These are phyloP conservation scores for Climacium dendroides DNA, from an alignment of 225 moss, liverwort and hornwort genomes.

Conservation along the genomic window DNA sequence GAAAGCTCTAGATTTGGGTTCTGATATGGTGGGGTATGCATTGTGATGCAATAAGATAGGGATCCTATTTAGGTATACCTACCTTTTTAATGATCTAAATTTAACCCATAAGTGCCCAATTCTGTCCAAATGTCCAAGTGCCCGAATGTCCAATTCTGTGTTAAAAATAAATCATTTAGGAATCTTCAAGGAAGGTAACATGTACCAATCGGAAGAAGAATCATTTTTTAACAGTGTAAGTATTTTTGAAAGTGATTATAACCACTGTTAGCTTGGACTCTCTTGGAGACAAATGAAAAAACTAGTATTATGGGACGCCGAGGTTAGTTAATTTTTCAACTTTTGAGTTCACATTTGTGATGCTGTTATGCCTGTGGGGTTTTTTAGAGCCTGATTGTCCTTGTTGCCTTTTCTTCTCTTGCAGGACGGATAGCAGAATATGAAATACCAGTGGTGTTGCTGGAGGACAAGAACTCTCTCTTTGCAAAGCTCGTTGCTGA, in stretches of 20 bases:
- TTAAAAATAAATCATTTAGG: background rate
- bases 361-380: background rate
- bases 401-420: background rate
- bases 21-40: background rate
- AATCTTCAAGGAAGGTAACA: background rate
- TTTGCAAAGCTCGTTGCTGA: constrained; percentile 79
- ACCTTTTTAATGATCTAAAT: background rate
- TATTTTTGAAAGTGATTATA: background rate
- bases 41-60: background rate
- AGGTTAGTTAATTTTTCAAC: background rate
- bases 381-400: background rate
- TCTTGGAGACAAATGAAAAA: too few species aligned
- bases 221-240: background rate
- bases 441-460: constrained; percentile 35
- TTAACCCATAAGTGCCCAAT: background rate
- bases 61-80: too few species aligned
- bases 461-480: constrained; percentile 50
- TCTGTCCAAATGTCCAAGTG: too few species aligned
- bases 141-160: background rate
- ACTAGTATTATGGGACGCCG: too few species aligned
- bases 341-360: background rate
- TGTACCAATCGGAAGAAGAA: background rate
- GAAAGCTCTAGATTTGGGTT: background rate
- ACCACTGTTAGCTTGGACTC: background rate
- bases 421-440: constrained; percentile 71